Conservation (phyloP, 257 asterid species). For the Coffea eugenioides region DNA sequence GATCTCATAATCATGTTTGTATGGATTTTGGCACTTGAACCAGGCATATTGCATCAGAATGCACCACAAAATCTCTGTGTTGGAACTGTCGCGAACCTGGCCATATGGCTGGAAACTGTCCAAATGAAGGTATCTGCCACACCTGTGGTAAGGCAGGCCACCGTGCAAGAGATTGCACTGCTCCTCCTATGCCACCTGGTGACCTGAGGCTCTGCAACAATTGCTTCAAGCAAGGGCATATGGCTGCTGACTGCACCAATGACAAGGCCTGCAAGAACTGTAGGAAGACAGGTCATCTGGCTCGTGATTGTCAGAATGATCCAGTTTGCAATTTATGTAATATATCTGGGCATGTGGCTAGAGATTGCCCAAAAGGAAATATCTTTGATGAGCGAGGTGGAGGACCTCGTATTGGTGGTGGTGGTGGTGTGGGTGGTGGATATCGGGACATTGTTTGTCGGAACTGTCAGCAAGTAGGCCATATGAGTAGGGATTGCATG, state of each 20-base stretch:
- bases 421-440: conserved; percentile 29
- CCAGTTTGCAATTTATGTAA: conserved; percentile 65
- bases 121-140: conserved; percentile 60
- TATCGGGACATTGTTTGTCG: conserved; percentile 41
- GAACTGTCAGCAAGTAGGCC: conserved; percentile 54
- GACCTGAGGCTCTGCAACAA: conserved; percentile 51
- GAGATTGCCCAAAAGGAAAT: conserved; percentile 40
- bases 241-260: conserved; percentile 45
- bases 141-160: conserved; percentile 57
- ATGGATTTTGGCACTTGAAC: conserved; percentile 10
- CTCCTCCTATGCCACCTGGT: conserved; percentile 39
- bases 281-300: conserved; percentile 55
- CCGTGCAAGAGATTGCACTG: conserved; percentile 46
- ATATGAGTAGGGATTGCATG: conserved; percentile 51
- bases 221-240: conserved; percentile 48
- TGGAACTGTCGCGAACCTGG: conserved; percentile 62
- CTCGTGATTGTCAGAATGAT: conserved; percentile 56
- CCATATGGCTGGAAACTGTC: conserved; percentile 59
- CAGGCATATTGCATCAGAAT: conserved; percentile 52
- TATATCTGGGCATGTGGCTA: conserved; percentile 49
- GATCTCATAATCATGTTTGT: conserved; percentile 2
- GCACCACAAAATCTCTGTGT: conserved; percentile 44
- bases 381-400: conserved; percentile 36
- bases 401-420: conserved; percentile 34
- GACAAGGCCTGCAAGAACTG: conserved; percentile 66